Conservation (phyloP, 2,329 filamentous ascomycete species). For the Ascochyta fabae region DNA sequence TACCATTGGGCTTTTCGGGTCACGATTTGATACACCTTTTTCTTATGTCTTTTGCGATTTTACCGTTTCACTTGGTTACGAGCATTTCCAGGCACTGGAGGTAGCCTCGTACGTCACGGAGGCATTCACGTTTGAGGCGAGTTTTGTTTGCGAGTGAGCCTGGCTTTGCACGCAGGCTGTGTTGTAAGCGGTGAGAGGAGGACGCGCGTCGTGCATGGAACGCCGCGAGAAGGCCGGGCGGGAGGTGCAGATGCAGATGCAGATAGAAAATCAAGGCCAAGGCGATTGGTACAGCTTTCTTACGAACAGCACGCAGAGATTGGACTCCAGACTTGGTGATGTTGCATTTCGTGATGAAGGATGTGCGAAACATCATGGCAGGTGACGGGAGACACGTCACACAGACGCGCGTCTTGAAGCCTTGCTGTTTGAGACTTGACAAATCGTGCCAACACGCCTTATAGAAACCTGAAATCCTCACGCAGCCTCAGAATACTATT, state of each 20-base stretch:
- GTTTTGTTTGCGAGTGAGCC: constrained; percentile 13
- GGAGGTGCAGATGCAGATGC: constrained; percentile 2
- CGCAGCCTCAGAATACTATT: neutral
- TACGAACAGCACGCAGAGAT: constrained; percentile 3
- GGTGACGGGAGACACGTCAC: constrained; percentile 1
- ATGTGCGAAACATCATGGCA: constrained; percentile 11
- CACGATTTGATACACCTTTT: constrained; percentile 32
- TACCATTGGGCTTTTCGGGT: constrained; percentile 40
- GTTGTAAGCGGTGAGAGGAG: constrained; percentile 25
- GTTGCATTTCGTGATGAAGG: constrained; percentile 2
- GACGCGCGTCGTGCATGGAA: constrained; percentile 32
- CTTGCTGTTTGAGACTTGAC: constrained; percentile 1
- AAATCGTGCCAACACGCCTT: constrained; percentile 1
- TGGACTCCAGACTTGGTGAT: neutral
- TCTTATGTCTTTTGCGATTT: constrained; percentile 33
- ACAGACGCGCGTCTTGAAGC: constrained; percentile 13
- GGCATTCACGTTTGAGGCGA: constrained; percentile 20
- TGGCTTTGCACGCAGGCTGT: constrained; percentile 20
- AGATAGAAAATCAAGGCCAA: constrained; percentile 27
- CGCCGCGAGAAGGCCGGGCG: neutral
- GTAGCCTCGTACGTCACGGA: constrained; percentile 24
- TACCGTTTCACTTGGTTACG: constrained; percentile 32
- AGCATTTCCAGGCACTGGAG: constrained; percentile 24
- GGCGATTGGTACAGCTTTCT: constrained; percentile 17
- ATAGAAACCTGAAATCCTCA: neutral